Percentiles rank a stretch among this genome's conserved stretches.
Evolutionary conservation across 2,329 filamentous ascomycete species (phyloP).

Genomic region (Tolypocladium ophioglossoides): DNA sequence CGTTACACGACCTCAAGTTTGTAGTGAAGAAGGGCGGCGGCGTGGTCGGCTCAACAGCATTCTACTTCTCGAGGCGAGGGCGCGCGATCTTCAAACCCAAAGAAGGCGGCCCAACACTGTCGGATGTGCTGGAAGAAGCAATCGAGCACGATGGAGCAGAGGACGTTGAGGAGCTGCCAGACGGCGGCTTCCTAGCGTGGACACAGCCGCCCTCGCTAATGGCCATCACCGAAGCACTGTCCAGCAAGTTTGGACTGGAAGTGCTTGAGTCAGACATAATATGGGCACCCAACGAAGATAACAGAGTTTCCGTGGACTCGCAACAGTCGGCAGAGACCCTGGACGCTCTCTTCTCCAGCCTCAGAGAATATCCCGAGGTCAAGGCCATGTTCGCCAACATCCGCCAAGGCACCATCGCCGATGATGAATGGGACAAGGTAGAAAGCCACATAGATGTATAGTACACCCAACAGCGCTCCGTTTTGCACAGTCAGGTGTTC

Average conservation of each 20-base stretch:
- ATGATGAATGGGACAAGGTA: conserved; percentile 44
- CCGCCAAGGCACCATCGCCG: conserved; percentile 35
- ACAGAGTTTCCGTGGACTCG: conserved; percentile 52
- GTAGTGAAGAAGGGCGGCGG: conserved; percentile 65
- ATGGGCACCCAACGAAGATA: conserved; percentile 76
- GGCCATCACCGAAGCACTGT: conserved; percentile 36
- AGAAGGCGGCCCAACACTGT: conserved; percentile 43
- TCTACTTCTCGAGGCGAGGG: conserved; percentile 77
- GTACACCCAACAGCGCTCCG: conserved; percentile 8
- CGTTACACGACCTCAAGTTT: conserved; percentile 60
- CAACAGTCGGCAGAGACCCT: conserved; percentile 46
- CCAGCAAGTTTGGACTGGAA: conserved; percentile 51
- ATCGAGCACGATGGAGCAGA: conserved; percentile 71
- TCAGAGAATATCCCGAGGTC: conserved; percentile 62
- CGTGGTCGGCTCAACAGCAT: conserved; percentile 61
- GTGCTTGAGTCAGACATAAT: conserved; percentile 71
- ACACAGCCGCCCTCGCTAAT: conserved; percentile 22
- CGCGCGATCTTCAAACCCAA: conserved; percentile 55
- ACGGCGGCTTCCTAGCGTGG: conserved; percentile 58
- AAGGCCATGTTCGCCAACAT: conserved; percentile 72
- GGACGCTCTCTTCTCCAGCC: conserved; percentile 43
- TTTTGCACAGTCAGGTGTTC: conserved; percentile 9
- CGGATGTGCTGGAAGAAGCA: conserved; percentile 68
- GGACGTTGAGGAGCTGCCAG: conserved; percentile 56
- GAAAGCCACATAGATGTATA: conserved; percentile 42